A percentile compares a stretch with the other conserved stretches of the same genome.
phyloP scores from a whole-genome alignment of 139 green algal genomes.

The Volvox africanus region DNA sequence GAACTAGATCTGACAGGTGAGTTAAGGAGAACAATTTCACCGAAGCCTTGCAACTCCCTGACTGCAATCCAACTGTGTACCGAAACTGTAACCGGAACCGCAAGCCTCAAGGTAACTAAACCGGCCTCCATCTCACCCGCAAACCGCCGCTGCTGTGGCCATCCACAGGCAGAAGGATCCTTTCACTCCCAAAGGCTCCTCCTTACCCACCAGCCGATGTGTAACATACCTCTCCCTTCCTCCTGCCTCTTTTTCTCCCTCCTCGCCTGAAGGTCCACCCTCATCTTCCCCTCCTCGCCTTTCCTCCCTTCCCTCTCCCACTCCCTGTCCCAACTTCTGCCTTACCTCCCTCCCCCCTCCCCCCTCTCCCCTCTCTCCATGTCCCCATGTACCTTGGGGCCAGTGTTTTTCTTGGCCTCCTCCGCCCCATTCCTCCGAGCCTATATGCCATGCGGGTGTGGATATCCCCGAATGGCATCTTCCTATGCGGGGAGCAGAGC shows the following conservation, averaged over 20 bases:
- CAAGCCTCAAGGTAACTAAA: too few relatives aligned
- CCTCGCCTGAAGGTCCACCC: too few relatives aligned
- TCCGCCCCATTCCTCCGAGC: background rate
- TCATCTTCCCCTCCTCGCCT: background rate
- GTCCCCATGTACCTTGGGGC: background rate
- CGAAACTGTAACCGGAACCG: too few relatives aligned
- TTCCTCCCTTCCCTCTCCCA: background rate
- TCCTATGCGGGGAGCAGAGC: conserved; percentile 43
- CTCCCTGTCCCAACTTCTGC: background rate
- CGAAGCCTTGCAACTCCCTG: too few relatives aligned
- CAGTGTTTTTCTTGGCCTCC: conserved; percentile 46
- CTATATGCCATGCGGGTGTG: background rate
- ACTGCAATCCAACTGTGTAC: too few relatives aligned
- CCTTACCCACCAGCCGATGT: background rate
- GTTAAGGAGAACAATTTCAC: background rate
- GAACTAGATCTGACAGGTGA: conserved; percentile 13
- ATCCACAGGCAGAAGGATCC: too few relatives aligned
- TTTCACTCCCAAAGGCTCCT: background rate
- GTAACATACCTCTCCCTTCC: too few relatives aligned
- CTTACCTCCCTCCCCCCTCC: background rate
- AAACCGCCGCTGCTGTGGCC: too few relatives aligned
- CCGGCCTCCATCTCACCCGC: too few relatives aligned
- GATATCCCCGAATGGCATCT: conserved; percentile 6
- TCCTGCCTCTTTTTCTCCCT: too few relatives aligned
- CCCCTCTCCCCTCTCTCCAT: background rate